phyloP scores from a whole-genome alignment of 2,329 filamentous ascomycete genomes.

The Claviceps paspali region DNA sequence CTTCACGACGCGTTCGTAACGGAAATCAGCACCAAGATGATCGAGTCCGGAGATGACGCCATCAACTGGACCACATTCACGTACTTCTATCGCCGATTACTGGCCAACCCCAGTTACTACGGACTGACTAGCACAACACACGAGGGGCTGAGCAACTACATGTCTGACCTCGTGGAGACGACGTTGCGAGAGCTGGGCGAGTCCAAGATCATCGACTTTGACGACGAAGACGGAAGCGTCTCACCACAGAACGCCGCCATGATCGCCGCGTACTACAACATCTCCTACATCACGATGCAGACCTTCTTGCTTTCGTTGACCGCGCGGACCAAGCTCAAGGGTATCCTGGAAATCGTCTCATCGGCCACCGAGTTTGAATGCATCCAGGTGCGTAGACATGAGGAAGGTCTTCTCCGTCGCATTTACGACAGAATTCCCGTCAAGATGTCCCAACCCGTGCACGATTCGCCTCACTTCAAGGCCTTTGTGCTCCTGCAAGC shows the following conservation, averaged over 20 bases:
- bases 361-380: conserved; percentile 93
- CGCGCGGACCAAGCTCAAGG: conserved; percentile 84
- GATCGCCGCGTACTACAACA: conserved; percentile 98
- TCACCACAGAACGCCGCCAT: conserved; percentile 88
- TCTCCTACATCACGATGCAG: conserved; percentile 98
- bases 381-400: conserved; percentile 86
- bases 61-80: conserved; percentile 98
- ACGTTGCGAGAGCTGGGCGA: conserved; percentile 83
- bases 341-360: conserved; percentile 90
- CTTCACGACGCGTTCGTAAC: conserved; percentile 93
- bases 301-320: conserved; percentile 88
- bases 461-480: conserved; percentile 96
- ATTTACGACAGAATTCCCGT: conserved; percentile 92
- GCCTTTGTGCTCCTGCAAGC: conserved; percentile 93
- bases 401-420: conserved; percentile 71
- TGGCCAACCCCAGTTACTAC: conserved; percentile 96
- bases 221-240: conserved; percentile 84
- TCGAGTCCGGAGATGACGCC: conserved; percentile 87
- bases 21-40: conserved; percentile 91
- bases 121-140: conserved; percentile 76
- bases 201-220: conserved; percentile 88
- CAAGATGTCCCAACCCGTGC: conserved; percentile 78
- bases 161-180: conserved; percentile 88
- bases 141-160: conserved; percentile 81
- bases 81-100: conserved; percentile 88